These are phyloP conservation scores for Tritrichomonas foetus DNA, from an alignment of 208 protist species.

Conservation along the genomic window DNA sequence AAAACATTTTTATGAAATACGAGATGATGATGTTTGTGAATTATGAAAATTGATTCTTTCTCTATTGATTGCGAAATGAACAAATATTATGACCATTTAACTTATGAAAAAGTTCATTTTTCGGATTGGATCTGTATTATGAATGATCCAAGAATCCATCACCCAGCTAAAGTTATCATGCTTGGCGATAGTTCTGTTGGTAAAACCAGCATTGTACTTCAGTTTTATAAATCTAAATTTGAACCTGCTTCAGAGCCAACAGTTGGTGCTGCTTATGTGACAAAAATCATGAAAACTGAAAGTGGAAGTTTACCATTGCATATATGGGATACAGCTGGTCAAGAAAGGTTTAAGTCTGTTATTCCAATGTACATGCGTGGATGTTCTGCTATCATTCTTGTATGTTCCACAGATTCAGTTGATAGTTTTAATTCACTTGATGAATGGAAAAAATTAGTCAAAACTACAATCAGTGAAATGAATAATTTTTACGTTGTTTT, in stretches of 20 bases:
- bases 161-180: background rate
- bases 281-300: background rate
- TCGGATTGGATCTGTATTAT: too few species aligned
- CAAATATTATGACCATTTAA: too few species aligned
- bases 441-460: background rate
- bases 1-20: too few species aligned
- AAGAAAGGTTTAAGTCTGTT: background rate
- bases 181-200: background rate
- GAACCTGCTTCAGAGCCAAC: background rate
- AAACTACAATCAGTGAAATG: background rate
- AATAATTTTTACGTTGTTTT: background rate
- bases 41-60: too few species aligned
- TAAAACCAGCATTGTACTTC: background rate
- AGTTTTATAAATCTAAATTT: background rate
- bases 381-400: background rate
- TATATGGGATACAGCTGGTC: constrained; percentile 13
- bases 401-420: background rate
- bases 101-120: too few species aligned
- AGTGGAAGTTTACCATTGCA: background rate
- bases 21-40: too few species aligned
- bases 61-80: too few species aligned
- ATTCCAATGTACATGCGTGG: constrained; percentile 33
- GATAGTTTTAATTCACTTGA: background rate
- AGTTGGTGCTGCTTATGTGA: constrained; percentile 17
- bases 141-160: too few species aligned